These are phyloP conservation scores for Ceratocystis variospora DNA, from an alignment of 2,329 filamentous ascomycete species.

Conservation along the genomic window DNA sequence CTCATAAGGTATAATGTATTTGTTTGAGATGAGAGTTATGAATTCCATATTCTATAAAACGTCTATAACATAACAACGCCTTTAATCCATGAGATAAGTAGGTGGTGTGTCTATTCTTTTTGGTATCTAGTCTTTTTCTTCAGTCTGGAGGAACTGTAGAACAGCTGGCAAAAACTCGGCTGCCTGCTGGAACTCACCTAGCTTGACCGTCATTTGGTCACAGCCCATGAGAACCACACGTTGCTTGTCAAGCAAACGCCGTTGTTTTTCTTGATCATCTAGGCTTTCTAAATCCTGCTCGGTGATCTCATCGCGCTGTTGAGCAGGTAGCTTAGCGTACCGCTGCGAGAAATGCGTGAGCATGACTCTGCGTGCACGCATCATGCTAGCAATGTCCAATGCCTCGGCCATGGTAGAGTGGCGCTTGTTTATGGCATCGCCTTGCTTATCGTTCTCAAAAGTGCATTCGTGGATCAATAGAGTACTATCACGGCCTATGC, in stretches of 20 bases:
- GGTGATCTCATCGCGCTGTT: conserved; percentile 36
- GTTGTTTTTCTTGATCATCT: conserved; percentile 22
- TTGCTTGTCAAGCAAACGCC: conserved; percentile 34
- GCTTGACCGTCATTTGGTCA: conserved; percentile 61
- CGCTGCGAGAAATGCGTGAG: conserved; percentile 93
- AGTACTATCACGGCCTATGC: conserved; percentile 60
- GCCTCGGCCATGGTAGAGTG: conserved; percentile 85
- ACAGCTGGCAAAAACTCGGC: conserved; percentile 49
- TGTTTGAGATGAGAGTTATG: background rate
- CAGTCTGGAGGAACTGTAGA: conserved; percentile 35
- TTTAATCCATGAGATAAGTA: background rate
- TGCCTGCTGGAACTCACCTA: conserved; percentile 56
- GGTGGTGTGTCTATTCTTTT: background rate
- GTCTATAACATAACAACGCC: background rate
- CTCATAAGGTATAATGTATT: background rate
- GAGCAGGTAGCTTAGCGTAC: conserved; percentile 60
- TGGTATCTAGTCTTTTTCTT: conserved; percentile 14
- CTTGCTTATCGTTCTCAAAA: conserved; percentile 71
- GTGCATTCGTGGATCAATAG: conserved; percentile 92
- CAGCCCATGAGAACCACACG: conserved; percentile 56
- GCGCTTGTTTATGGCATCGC: conserved; percentile 73
- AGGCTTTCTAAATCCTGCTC: conserved; percentile 27
- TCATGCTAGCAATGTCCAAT: conserved; percentile 57
- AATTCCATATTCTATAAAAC: background rate
- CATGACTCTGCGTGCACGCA: conserved; percentile 67